These are phyloP conservation scores for Tricholoma furcatifolium DNA, from an alignment of 768 basidiomycete species.

Conservation along the genomic window DNA sequence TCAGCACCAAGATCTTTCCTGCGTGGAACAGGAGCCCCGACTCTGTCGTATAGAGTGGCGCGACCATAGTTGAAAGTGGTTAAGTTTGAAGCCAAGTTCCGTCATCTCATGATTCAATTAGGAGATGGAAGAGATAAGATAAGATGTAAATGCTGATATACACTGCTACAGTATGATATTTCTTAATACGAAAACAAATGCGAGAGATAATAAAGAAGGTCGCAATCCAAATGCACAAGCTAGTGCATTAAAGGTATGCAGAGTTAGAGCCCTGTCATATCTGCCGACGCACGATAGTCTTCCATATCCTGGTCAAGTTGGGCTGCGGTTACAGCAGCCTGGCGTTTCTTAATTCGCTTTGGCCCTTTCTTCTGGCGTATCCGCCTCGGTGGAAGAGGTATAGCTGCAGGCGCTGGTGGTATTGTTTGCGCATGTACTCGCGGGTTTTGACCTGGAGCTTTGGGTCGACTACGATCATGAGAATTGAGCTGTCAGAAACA, in stretches of 20 bases:
- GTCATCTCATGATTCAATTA: background rate
- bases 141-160: slow-evolving; percentile 3
- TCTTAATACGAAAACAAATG: background rate
- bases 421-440: slow-evolving; percentile 5
- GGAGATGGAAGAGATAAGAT: slow-evolving; percentile 6
- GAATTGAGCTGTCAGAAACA: background rate
- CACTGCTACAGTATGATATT: background rate
- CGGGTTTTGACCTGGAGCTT: slow-evolving; percentile 5
- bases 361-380: slow-evolving; percentile 70
- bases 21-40: slow-evolving; percentile 88
- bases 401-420: slow-evolving; percentile 21
- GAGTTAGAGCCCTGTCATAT: slow-evolving; percentile 14
- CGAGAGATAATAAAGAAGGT: background rate
- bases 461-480: slow-evolving; percentile 6
- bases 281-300: slow-evolving; percentile 58
- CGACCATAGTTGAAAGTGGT: slow-evolving; percentile 58
- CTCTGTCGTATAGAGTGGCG: slow-evolving; percentile 93
- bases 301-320: slow-evolving; percentile 83
- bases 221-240: background rate
- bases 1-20: slow-evolving; percentile 91
- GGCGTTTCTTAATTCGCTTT: slow-evolving; percentile 63
- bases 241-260: background rate
- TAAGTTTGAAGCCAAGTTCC: background rate
- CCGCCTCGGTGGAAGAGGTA: slow-evolving; percentile 34
- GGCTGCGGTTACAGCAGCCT: slow-evolving; percentile 37